Percentiles rank a stretch among this genome's conserved stretches.
These are phyloP conservation scores for Trichoderma brevicompactum DNA, from an alignment of 2,329 filamentous ascomycete species.

Conservation along the genomic window DNA sequence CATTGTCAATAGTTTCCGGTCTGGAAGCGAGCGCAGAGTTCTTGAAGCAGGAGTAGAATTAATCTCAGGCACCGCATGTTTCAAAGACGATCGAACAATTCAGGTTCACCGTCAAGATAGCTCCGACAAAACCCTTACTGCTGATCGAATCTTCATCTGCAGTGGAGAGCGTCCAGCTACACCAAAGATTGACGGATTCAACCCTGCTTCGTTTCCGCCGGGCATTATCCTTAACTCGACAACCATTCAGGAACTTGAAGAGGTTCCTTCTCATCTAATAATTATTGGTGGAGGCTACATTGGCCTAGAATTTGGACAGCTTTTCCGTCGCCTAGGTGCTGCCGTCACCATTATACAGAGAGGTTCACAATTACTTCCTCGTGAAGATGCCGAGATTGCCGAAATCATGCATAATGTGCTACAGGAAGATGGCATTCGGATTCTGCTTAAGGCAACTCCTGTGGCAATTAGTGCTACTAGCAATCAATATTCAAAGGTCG, in stretches of 20 bases:
- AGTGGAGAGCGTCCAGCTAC: constrained; percentile 49
- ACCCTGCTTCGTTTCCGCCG: constrained; percentile 29
- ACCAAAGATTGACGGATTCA: constrained; percentile 45
- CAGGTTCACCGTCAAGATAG: constrained; percentile 41
- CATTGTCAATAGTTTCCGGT: constrained; percentile 55
- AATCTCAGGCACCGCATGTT: constrained; percentile 51
- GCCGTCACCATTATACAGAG: constrained; percentile 55
- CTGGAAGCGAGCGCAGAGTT: constrained; percentile 51
- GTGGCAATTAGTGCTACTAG: constrained; percentile 20
- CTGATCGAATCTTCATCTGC: constrained; percentile 52
- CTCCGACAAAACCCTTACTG: constrained; percentile 42
- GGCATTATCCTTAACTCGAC: constrained; percentile 50
- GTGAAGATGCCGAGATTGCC: constrained; percentile 55
- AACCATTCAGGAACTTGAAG: constrained; percentile 51
- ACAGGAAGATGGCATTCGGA: constrained; percentile 50
- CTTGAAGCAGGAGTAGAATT: constrained; percentile 49
- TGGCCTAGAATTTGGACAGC: constrained; percentile 58
- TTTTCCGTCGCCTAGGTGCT: constrained; percentile 55
- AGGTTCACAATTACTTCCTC: constrained; percentile 47
- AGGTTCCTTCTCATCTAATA: constrained; percentile 51
- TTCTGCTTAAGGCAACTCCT: constrained; percentile 46
- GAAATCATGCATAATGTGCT: constrained; percentile 49
- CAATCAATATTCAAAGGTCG: not conserved
- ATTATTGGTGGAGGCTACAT: constrained; percentile 59
- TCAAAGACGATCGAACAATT: constrained; percentile 47